Evolutionary conservation across 129 eudicot genomes (phyloP), one percentile per base, ranked within the genome.

Genomic region (Ambrosia artemisiifolia): DNA sequence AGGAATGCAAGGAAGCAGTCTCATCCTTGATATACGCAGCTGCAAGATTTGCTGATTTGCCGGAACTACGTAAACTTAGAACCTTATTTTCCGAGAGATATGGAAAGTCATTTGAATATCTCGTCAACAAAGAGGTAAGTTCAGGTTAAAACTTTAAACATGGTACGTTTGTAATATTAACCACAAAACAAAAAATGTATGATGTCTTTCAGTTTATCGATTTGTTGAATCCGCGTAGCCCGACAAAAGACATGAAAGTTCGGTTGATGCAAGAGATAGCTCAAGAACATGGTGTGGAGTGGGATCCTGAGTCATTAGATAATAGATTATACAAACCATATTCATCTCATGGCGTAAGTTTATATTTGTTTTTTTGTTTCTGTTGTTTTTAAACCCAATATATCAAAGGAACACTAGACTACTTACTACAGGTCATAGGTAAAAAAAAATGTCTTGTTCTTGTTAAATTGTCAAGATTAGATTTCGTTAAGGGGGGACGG

Each of bases 41-140:
- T 8, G 95, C 98, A 59, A 83, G 96, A 73, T 72, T 92, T 50
- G 91, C 81, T 8, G 95, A 89, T 85, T 71, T 92, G 72, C 98
- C 96, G 0, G 98, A 92, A 63, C 44, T 92, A 32, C 88, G 88
- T 12, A 86, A 83, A 33, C 90, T 92, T 7, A 85, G 98, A 74
- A 76, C 47, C 56, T 36, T 83, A 11, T 89, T 92, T 71, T 32
- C 82, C 4, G 79, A 74, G 50, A 87, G 80, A 85, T 89, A 92
- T 16, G 95, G 83, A 47, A 74, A 83, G 47, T 74, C 79, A 12
- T 19, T 87, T 16, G 95, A 92, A 46, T 35, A 66, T 55, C 82
- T 54, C 30, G 83, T 76, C 59, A 85, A 81, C 65, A 75, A 90
- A 69, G 87, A 90, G 95, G 97, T 90, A 12, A 0, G 6, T 68